phyloP scores from a whole-genome alignment of 2,329 filamentous ascomycete genomes.

The Curvularia hawaiiensis region DNA sequence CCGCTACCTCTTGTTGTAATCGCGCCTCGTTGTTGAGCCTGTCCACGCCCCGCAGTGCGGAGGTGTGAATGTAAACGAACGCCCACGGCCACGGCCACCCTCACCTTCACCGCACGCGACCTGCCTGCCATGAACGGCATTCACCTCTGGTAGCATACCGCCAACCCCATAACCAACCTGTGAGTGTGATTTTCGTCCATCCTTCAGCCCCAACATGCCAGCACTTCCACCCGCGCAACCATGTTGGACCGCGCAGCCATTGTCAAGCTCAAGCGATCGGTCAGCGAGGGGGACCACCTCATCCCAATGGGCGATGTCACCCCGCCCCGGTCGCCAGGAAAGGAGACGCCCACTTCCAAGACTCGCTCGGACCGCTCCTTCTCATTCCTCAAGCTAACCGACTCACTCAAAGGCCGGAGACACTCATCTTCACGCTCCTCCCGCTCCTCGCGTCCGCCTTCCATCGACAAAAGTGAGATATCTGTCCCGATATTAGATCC shows the following conservation, averaged over 20 bases:
- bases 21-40: slow-evolving; percentile 11
- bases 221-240: slow-evolving; percentile 13
- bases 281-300: slow-evolving; percentile 29
- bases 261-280: slow-evolving; percentile 32
- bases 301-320: slow-evolving; percentile 21
- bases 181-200: slow-evolving; percentile 28
- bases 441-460: slow-evolving; percentile 17
- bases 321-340: slow-evolving; percentile 19
- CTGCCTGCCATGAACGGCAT: slow-evolving; percentile 30
- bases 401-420: slow-evolving; percentile 30
- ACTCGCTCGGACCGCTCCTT: slow-evolving; percentile 27
- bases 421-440: slow-evolving; percentile 18
- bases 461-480: slow-evolving; percentile 31
- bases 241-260: slow-evolving; percentile 28
- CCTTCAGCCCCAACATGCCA: slow-evolving; percentile 4
- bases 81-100: slow-evolving; percentile 17
- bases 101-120: slow-evolving; percentile 24
- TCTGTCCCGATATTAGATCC: slow-evolving; percentile 33
- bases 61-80: slow-evolving; percentile 26
- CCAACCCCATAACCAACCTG: slow-evolving; percentile 20
- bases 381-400: slow-evolving; percentile 38
- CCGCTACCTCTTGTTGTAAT: slow-evolving; percentile 3
- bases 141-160: slow-evolving; percentile 30
- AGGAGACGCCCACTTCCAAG: slow-evolving; percentile 7
- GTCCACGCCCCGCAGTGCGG: slow-evolving; percentile 14